These are phyloP conservation scores for Solanum acaule DNA, from an alignment of 257 asterid species.

Conservation along the genomic window DNA sequence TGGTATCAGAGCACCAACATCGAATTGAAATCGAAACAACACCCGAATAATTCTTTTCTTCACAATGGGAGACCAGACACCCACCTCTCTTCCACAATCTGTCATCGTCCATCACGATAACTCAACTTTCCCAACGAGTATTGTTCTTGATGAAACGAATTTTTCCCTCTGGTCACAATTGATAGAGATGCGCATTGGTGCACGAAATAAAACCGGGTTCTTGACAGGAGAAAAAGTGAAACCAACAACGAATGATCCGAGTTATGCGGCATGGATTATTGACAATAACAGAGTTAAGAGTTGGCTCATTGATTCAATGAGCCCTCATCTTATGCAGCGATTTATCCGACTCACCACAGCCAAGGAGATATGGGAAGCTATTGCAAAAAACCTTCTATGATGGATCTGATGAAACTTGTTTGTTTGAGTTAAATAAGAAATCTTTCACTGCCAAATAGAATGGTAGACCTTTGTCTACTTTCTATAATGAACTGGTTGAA, in stretches of 20 bases:
- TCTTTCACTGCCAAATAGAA: neutral
- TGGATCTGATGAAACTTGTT: neutral
- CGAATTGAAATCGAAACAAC: too few species aligned
- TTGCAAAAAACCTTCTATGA: neutral
- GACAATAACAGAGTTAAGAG: neutral
- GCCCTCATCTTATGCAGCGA: neutral
- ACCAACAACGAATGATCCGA: neutral
- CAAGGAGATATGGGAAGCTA: neutral
- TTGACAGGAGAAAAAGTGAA: neutral
- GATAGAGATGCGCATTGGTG: slow-evolving; percentile 1
- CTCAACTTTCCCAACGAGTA: neutral
- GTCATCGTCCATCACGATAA: neutral
- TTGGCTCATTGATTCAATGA: neutral
- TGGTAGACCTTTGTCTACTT: too few species aligned
- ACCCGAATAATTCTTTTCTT: neutral
- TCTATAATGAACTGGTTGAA: too few species aligned
- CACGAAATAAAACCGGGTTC: neutral
- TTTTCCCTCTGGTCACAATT: neutral
- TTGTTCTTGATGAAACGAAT: neutral
- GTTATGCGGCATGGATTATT: neutral
- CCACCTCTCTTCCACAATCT: neutral
- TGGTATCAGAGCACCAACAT: too few species aligned
- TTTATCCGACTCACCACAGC: neutral
- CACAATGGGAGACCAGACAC: neutral
- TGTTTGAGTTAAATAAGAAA: neutral